A percentile compares a stretch with the other conserved stretches of the same genome.
Conservation (phyloP, 768 basidiomycete genomes). For the Trametes punicea region DNA sequence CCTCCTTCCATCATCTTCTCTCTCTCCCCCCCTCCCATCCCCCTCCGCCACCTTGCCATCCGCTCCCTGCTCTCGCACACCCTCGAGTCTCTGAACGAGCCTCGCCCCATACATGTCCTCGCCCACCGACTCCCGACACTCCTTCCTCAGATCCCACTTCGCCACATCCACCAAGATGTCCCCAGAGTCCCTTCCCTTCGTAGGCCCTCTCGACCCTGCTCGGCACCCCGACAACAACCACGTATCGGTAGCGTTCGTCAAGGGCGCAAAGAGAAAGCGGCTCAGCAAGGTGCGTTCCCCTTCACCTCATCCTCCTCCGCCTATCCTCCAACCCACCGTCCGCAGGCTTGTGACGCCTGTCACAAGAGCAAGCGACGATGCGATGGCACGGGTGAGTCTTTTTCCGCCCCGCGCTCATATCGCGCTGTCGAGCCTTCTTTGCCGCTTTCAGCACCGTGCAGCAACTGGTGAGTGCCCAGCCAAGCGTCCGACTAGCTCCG, state of each 20-base stretch:
- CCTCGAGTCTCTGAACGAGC: background rate
- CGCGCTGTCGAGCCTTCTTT: background rate
- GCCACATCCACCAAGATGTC: background rate
- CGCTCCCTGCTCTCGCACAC: background rate
- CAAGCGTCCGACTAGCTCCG: slow-evolving; percentile 2
- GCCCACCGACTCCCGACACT: slow-evolving; percentile 7
- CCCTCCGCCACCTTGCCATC: background rate
- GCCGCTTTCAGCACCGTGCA: slow-evolving; percentile 58
- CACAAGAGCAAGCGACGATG: slow-evolving; percentile 84
- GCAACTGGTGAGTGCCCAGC: slow-evolving; percentile 59
- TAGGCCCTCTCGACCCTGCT: slow-evolving; percentile 7
- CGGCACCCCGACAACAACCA: slow-evolving; percentile 30
- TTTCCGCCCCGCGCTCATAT: background rate
- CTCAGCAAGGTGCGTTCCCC: slow-evolving; percentile 43
- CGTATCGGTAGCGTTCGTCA: slow-evolving; percentile 42
- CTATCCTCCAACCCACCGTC: slow-evolving; percentile 1
- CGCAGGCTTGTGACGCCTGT: slow-evolving; percentile 75
- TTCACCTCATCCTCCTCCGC: background rate
- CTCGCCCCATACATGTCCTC: slow-evolving; percentile 2
- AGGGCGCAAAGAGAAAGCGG: slow-evolving; percentile 51
- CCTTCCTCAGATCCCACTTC: background rate
- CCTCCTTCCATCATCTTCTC: slow-evolving; percentile 10
- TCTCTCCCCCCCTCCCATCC: slow-evolving; percentile 2
- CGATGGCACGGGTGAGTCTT: slow-evolving; percentile 67
- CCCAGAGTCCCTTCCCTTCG: slow-evolving; percentile 1